Base-by-base conservation (phyloP, 1,284 basidiomycete species). In the Moesziomyces antarcticus region DNA sequence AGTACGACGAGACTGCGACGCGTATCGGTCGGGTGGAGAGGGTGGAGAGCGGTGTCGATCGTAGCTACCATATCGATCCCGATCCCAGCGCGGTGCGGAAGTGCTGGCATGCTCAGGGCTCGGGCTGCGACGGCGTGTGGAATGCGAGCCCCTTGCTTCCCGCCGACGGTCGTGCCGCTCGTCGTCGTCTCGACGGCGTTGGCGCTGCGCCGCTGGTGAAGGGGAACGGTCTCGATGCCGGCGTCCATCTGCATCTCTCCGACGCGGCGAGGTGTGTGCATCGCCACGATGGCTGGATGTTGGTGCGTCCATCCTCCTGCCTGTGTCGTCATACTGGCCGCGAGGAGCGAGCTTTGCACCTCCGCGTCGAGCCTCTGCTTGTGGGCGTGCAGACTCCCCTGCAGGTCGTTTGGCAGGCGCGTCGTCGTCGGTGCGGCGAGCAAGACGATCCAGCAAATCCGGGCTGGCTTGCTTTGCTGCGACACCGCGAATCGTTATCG, bases 361-460 rank as follows among this genome's bases (percentile, higher is more conserved):
- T 21, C 48, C 33, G 20, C 60, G 60, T 22, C 50, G 42, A 0
- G 60, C 27, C 18, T 46, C 7, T 22, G 48, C 11, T 11, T 42
- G 44, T 13, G 53, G 22, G 16, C 56, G 48, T 21, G 35, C 33
- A 5, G 42, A 16, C 2, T 56, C 50, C 8, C 10, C 51, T 11
- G 56, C 56, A 11, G 56, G 53, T 25, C 60, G 56, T 64, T 46
- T 22, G 52, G 48, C 10, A 50, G 56, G 13, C 49, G 40, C n/a
- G n/a, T n/a, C 42, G 21, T 60, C 50, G 43, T 70, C 50, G 20
- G 21, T 43, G n/a, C 59, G 63, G 25, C 55, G 50, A 13, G 41
- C 27, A 44, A 72, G 52, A 22, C 69, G 55, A 35, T 66, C 69
- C 22, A 72, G 53, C 5, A 72, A 55, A 35, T 72, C 69, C 22